phyloP scores from a whole-genome alignment of 2,329 filamentous ascomycete genomes.

The Verruconis gallopava region DNA sequence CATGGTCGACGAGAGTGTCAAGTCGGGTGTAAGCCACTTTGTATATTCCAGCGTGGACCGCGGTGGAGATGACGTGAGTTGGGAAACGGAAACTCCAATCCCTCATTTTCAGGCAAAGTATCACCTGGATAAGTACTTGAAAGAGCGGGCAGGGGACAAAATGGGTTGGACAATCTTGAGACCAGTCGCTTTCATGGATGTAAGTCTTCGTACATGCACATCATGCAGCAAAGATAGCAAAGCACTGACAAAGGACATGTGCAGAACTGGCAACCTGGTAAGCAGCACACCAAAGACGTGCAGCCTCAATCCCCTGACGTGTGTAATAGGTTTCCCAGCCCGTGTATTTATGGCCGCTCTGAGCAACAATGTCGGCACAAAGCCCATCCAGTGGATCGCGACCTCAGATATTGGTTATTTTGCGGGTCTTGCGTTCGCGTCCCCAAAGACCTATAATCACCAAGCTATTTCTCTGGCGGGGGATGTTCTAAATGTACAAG shows the following conservation, averaged over 20 bases:
- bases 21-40: conserved; percentile 22
- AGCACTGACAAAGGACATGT: conserved; percentile 27
- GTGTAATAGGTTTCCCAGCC: conserved; percentile 33
- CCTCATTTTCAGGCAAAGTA: conserved; percentile 19
- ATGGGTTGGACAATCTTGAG: conserved; percentile 52
- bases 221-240: not conserved
- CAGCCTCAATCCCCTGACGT: too few relatives aligned
- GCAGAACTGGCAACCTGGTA: conserved; percentile 36
- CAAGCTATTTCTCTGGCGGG: conserved; percentile 37
- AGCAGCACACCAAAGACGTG: too few relatives aligned
- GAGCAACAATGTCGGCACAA: conserved; percentile 26
- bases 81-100: conserved; percentile 15
- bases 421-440: conserved; percentile 35
- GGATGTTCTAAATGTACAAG: conserved; percentile 36
- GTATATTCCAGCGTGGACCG: conserved; percentile 27
- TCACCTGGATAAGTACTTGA: conserved; percentile 16
- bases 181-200: conserved; percentile 50
- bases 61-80: conserved; percentile 17
- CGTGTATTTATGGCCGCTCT: conserved; percentile 36
- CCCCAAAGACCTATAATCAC: conserved; percentile 31
- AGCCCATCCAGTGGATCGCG: conserved; percentile 28
- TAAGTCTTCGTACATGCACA: conserved; percentile 1
- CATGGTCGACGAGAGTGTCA: conserved; percentile 22
- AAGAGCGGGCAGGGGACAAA: conserved; percentile 19
- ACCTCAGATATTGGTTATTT: conserved; percentile 39